phyloP scores from a whole-genome alignment of 2,329 filamentous ascomycete genomes.

The Aspergillus floridensis region DNA sequence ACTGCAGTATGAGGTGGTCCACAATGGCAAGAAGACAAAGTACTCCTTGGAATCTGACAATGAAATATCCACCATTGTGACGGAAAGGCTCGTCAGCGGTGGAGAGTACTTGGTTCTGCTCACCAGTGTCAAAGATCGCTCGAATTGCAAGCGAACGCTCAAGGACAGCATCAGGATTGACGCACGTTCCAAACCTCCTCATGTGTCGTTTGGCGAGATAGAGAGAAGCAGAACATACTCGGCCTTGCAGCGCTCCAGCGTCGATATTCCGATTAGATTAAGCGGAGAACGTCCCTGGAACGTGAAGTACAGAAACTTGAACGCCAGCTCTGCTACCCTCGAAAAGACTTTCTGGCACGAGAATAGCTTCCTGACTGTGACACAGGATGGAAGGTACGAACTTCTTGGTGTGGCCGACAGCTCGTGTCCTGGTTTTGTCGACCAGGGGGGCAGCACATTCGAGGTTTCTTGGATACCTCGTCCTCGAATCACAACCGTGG shows the following conservation, averaged over 20 bases:
- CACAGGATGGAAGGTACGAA: conserved; percentile 71
- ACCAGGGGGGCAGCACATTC: conserved; percentile 70
- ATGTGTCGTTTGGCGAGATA: conserved; percentile 78
- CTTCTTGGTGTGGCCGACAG: conserved; percentile 74
- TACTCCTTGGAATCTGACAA: conserved; percentile 64
- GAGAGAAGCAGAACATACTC: conserved; percentile 74
- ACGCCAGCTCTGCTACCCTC: conserved; percentile 51
- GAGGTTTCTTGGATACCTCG: conserved; percentile 81
- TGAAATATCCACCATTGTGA: conserved; percentile 68
- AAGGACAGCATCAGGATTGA: conserved; percentile 82
- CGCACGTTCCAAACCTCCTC: conserved; percentile 83
- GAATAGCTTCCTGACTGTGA: conserved; percentile 69
- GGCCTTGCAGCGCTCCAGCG: conserved; percentile 70
- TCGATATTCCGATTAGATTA: conserved; percentile 77
- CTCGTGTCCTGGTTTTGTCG: conserved; percentile 78
- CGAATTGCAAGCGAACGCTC: conserved; percentile 80
- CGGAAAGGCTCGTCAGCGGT: conserved; percentile 70
- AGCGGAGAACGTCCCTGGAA: conserved; percentile 84
- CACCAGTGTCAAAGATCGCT: conserved; percentile 79
- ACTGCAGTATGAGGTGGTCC: conserved; percentile 87
- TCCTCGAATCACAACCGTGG: conserved; percentile 65
- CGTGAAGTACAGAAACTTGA: conserved; percentile 69
- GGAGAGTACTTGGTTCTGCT: conserved; percentile 88
- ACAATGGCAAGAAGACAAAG: conserved; percentile 79
- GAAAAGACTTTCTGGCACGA: conserved; percentile 51